Evolutionary conservation across 495 filamentous ascomycete genomes (phyloP), one percentile per base, ranked within the genome.

Genomic region (Cercophora sp.): DNA sequence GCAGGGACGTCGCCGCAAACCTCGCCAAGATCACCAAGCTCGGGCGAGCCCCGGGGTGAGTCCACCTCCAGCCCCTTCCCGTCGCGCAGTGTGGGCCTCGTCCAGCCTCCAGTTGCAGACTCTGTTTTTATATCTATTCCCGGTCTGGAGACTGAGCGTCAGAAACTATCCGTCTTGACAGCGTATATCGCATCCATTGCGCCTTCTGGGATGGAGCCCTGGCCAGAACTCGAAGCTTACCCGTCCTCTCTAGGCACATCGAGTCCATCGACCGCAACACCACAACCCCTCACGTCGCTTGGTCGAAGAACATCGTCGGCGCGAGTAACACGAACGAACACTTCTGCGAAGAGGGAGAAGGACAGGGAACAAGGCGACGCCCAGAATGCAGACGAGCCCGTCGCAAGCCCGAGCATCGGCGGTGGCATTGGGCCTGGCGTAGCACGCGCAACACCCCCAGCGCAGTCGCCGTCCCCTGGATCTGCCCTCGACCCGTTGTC

Each of bases 401-500:
- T 41, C 35, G 36, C 26, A 31, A 23, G 8, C 20, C 47, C 53
- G 9, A 52, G 45, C 45, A 41, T 34, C 42, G 45, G 23, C 26
- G 39, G 31, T 19, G 48, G 41, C 16, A 16, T 37, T 36, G 43
- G 35, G 16, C n/a, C 41, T 15, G 26, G 23, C 31, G 23, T 41
- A 11, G 25, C 50, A 16, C 50, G 27, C 27, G 48, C 24, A 29
- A 53, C 50, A 18, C 41, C 51, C 23, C 51, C 46, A 18, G 19
- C 39, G 26, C 6, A 44, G 37, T 29, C 56, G 26, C 46, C 52
- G 65, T 10, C 52, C 47, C 13, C 25, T 55, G 58, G 19, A 29
- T 48, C 60, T 3, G 68, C 67, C 37, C 67, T 77, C 18, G 73
- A 78, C 55, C 73, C 75, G 8, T 57, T 78, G 51, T 74, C 73